Evolutionary conservation across 1,139 yeast species (phyloP).

Genomic region (Wickerhamomyces sp.): DNA sequence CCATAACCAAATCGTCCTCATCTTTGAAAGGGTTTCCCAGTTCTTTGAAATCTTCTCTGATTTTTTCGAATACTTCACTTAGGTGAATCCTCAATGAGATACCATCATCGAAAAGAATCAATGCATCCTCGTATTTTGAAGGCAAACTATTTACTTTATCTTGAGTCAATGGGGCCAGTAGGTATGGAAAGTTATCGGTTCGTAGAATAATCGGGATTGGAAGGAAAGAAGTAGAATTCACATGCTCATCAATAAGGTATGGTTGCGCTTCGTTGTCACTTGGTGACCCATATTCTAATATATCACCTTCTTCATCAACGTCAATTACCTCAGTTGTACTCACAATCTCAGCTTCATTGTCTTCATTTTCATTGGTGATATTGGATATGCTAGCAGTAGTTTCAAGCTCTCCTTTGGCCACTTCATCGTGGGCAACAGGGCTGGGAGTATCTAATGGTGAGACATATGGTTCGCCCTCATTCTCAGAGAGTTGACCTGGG

Average conservation of each 20-base stretch:
- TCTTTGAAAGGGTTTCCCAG: conserved; percentile 18
- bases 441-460: neutral
- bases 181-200: conserved; percentile 18
- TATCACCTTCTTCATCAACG: conserved; percentile 3
- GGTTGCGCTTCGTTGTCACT: neutral
- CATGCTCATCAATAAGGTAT: neutral
- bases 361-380: too few relatives aligned
- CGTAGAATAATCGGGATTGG: conserved; percentile 18
- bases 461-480: neutral
- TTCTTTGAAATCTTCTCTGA: conserved; percentile 15
- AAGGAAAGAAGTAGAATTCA: neutral
- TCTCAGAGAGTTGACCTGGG: too few relatives aligned
- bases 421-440: neutral
- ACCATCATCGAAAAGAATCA: conserved; percentile 17
- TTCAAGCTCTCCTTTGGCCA: neutral
- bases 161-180: conserved; percentile 15
- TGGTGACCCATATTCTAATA: conserved; percentile 1
- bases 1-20: conserved; percentile 14
- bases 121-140: conserved; percentile 10
- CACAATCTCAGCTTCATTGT: neutral
- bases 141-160: conserved; percentile 5
- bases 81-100: conserved; percentile 10
- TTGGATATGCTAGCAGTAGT: too few relatives aligned
- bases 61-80: conserved; percentile 11
- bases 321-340: too few relatives aligned